Conservation (phyloP, 805 yeast species). For the Metschnikowia kunwiensis region DNA sequence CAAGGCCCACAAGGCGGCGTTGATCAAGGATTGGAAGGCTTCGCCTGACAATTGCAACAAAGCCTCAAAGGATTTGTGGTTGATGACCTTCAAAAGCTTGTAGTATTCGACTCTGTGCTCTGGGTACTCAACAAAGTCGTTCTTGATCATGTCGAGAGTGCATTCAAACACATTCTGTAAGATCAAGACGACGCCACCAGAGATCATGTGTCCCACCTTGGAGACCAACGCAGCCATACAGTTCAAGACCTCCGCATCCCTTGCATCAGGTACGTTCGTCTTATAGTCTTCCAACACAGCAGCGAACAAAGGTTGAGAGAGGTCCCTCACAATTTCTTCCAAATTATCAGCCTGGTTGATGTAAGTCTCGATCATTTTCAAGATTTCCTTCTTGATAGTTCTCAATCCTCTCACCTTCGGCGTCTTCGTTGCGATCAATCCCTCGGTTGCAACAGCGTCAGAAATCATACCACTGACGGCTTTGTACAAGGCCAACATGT, state of each 20-base stretch:
- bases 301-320: constrained; percentile 76
- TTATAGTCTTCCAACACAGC: constrained; percentile 89
- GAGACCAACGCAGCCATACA: constrained; percentile 89
- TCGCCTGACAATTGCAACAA: constrained; percentile 84
- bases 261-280: constrained; percentile 87
- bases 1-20: constrained; percentile 97
- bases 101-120: constrained; percentile 97
- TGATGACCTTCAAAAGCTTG: constrained; percentile 81
- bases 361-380: constrained; percentile 85
- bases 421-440: constrained; percentile 87
- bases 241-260: constrained; percentile 95
- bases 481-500: constrained; percentile 83
- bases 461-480: constrained; percentile 88
- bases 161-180: constrained; percentile 90
- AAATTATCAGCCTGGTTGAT: constrained; percentile 80
- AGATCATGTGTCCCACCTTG: constrained; percentile 82
- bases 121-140: constrained; percentile 94
- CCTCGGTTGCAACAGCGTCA: constrained; percentile 72
- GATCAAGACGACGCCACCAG: constrained; percentile 83
- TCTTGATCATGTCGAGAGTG: constrained; percentile 92
- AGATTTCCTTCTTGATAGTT: constrained; percentile 91
- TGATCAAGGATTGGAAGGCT: constrained; percentile 86
- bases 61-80: constrained; percentile 80
- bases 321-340: constrained; percentile 78
- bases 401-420: constrained; percentile 94